phyloP scores from a whole-genome alignment of 257 asterid species.

The Fraxinus americana region DNA sequence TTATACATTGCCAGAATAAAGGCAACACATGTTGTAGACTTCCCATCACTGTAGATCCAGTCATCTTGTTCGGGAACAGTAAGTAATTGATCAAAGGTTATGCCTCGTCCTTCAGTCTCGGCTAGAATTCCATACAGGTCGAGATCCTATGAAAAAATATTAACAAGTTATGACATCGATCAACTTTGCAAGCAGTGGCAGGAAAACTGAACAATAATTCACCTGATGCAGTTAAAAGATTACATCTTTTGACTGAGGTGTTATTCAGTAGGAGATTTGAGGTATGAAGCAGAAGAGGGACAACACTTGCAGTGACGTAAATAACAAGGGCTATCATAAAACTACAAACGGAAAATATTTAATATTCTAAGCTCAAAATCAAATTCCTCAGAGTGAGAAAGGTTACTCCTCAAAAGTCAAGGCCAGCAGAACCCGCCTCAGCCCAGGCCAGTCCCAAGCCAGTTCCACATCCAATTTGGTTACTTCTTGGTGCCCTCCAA shows the following conservation, averaged over 20 bases:
- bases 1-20: constrained; percentile 93
- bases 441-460: background rate
- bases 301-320: background rate
- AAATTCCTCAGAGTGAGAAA: background rate
- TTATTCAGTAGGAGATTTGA: background rate
- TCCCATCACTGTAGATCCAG: constrained; percentile 98
- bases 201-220: background rate
- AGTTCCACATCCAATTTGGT: background rate
- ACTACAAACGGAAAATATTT: background rate
- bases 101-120: constrained; percentile 88
- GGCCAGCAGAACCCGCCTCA: background rate
- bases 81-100: constrained; percentile 83
- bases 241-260: too few relatives aligned
- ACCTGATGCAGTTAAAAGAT: background rate
- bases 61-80: constrained; percentile 98
- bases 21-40: constrained; percentile 97
- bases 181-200: background rate
- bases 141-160: constrained; percentile 55
- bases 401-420: background rate
- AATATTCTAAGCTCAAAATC: background rate
- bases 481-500: background rate
- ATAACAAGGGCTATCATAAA: background rate
- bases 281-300: background rate
- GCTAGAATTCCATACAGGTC: constrained; percentile 81
- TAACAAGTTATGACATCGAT: constrained; percentile 3